phyloP scores from a whole-genome alignment of 2,329 filamentous ascomycete species.

The Calonectria crousiana region DNA sequence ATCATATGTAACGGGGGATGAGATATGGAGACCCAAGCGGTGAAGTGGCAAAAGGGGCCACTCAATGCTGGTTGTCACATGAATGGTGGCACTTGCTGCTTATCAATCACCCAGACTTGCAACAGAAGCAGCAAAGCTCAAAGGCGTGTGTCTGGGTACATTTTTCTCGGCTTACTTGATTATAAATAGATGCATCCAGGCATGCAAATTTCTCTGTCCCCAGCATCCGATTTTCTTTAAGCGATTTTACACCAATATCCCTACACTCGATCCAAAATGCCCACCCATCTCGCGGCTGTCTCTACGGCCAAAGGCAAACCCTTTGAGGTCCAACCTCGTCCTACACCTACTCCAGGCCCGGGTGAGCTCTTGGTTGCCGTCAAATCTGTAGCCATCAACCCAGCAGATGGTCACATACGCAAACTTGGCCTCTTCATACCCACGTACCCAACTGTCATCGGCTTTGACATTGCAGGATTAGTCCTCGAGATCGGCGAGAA shows the following conservation, averaged over 20 bases:
- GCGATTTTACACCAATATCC: background rate
- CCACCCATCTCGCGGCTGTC: slow-evolving; percentile 57
- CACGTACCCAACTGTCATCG: slow-evolving; percentile 55
- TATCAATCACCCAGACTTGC: background rate
- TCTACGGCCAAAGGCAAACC: slow-evolving; percentile 49
- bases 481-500: slow-evolving; percentile 56
- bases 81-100: background rate
- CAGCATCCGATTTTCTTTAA: background rate
- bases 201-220: background rate
- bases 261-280: slow-evolving; percentile 35
- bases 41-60: background rate
- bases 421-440: slow-evolving; percentile 55
- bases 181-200: background rate
- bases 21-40: background rate
- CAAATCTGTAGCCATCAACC: slow-evolving; percentile 62
- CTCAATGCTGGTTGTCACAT: background rate
- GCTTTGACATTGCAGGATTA: slow-evolving; percentile 58
- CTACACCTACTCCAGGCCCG: slow-evolving; percentile 59
- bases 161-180: background rate
- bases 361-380: slow-evolving; percentile 61
- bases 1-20: background rate
- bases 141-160: background rate
- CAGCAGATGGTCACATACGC: slow-evolving; percentile 58
- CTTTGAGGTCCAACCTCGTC: slow-evolving; percentile 52
- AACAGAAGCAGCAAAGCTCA: background rate